Evolutionary conservation across 805 yeast genomes (phyloP), one percentile per base, ranked within the genome.

Genomic region (Candida loeiensis): DNA sequence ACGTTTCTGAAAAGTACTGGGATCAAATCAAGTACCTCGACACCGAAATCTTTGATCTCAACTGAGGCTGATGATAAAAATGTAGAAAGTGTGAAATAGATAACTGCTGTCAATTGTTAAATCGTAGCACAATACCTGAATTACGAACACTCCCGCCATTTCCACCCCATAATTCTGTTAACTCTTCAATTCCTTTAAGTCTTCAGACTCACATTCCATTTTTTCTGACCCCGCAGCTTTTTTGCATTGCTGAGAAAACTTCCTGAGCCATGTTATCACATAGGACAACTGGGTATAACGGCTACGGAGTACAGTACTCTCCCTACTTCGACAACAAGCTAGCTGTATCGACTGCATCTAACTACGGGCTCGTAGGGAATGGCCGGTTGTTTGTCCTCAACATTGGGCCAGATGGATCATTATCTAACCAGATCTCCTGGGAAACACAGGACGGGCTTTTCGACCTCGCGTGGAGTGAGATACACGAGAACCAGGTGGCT

Each of bases 361-460:
- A 91, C 64, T 91, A 80, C 60, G 98, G 98, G 1, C 67, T 91
- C 4, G 96, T 89, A 3, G 99, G 99, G 2, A 91, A 91, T 60
- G 99, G 99, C 4, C 74, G 86, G 49, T 66, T 91, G 20, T 82
- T 69, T 49, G 69, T 91, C 1, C 65, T 91, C 17, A 79, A 79
- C 36, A 85, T 91, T 34, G 76, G 73, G 38, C 76, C 79, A 16
- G 64, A 70, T 45, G 98, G 98, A 1, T 52, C 49, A n/a, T 71
- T 87, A 13, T 52, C 54, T 4, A 73, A 73, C 28, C 79, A 77
- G 34, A 63, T 72, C 4, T 59, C 74, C 12, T 91, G 86, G 66
- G 88, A 88, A 45, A 91, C 98, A 0, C 97, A 91, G 60, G 99
- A 91, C 63, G 95, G 96, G 4, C 66, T 90, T 13, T 89, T 86